Conservation (phyloP, 805 yeast species). For the Kazachstania africana region DNA sequence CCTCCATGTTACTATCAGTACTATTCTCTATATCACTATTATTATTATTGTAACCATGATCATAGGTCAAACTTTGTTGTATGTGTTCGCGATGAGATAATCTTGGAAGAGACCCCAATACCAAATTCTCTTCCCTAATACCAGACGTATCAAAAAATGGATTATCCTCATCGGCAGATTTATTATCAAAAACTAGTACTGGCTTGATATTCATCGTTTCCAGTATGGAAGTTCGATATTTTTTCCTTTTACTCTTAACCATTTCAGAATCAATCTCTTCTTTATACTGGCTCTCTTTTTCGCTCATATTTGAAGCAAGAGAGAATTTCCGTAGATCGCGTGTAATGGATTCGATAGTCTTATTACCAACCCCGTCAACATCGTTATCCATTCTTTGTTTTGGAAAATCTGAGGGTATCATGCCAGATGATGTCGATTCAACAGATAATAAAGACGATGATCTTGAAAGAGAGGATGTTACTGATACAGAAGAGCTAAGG, state of each 20-base stretch:
- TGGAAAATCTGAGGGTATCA: background rate
- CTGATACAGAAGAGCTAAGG: background rate
- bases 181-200: slow-evolving; percentile 21
- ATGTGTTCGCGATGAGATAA: slow-evolving; percentile 4
- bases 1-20: too few relatives aligned
- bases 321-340: slow-evolving; percentile 7
- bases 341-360: slow-evolving; percentile 7
- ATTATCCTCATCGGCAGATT: slow-evolving; percentile 11
- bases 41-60: too few relatives aligned
- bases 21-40: too few relatives aligned
- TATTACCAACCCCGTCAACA: slow-evolving; percentile 8
- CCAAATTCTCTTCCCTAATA: slow-evolving; percentile 1
- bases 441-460: background rate
- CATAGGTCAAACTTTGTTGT: too few relatives aligned
- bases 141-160: slow-evolving; percentile 11
- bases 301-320: slow-evolving; percentile 2
- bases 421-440: too few relatives aligned
- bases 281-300: background rate
- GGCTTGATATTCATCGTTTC: slow-evolving; percentile 33
- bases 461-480: background rate
- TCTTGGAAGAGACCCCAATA: slow-evolving; percentile 12
- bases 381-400: slow-evolving; percentile 9
- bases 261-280: background rate
- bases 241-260: background rate
- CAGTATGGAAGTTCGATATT: slow-evolving; percentile 10